Base-by-base conservation (phyloP, 352 stramenopile genomes). In the Globisporangium iwayamae region DNA sequence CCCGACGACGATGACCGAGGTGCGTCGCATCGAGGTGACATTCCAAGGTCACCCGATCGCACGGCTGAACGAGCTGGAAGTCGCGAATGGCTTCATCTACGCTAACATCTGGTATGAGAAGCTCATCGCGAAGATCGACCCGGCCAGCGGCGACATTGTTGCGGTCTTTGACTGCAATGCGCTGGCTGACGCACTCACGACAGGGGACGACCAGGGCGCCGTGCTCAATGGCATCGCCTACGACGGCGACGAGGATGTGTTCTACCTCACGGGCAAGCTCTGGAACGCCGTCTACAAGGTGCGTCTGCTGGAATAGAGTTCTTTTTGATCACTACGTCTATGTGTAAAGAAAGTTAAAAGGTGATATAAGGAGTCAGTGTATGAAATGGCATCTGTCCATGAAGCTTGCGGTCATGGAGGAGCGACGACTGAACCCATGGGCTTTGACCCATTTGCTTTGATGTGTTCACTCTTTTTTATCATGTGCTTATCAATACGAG, bases 161-260 rank as follows among this genome's bases (percentile, higher is more conserved):
- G 86, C 85, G 30, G 90, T 96, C 68, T 98, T 98, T 73, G 89
- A 96, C 63, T 83, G 90, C 59, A 78, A 73, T 13, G 69, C 72
- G 25, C 60, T 96, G 56, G 74, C 96, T 47, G 60, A 63, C 28
- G 63, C 81, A 34, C 71, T 83, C 7, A 93, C 81, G 52, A 88
- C 82, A 2, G 69, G 75, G 51, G 63, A 71, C 16, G 67, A 83
- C 38, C 70, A 74, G 9, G 77, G 75, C 11, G 90, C 85, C 11
- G 91, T 98, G 58, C 79, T 98, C 20, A 98, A 98, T 62, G 95
- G 95, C 36, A 98, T 98, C 66, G 94, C 93, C 11, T 92, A 98
- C 52, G 93, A 96, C 16, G 72, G 83, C 32, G 79, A 89, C 45
- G 79, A 96, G 28, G 91, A 96, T 58, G 81, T 94, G 41, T 90